phyloP scores from a whole-genome alignment of 148 eudicot genomes.

The Simmondsia chinensis region DNA sequence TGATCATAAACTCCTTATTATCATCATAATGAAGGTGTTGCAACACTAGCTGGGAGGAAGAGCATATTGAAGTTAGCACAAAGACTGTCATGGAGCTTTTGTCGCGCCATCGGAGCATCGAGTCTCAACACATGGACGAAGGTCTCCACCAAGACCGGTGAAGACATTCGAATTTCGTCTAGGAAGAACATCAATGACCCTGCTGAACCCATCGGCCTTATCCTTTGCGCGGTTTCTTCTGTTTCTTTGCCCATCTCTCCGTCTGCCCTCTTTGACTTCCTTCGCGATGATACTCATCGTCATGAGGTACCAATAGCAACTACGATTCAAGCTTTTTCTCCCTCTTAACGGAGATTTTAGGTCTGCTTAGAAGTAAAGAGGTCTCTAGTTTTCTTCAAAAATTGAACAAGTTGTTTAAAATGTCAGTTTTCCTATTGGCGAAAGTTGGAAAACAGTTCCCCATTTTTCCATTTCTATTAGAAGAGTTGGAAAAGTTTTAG shows the following conservation, averaged over 20 bases:
- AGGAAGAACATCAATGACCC: slow-evolving; percentile 80
- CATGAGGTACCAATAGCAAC: no score
- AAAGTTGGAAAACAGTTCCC: no score
- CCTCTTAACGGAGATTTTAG: no score
- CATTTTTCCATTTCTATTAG: no score
- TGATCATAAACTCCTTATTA: neutral
- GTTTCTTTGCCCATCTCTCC: slow-evolving; percentile 88
- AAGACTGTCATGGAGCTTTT: slow-evolving; percentile 80
- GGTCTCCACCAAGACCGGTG: slow-evolving; percentile 68
- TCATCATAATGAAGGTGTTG: slow-evolving; percentile 41
- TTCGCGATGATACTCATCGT: slow-evolving; percentile 69
- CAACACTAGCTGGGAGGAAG: slow-evolving; percentile 90
- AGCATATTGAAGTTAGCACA: slow-evolving; percentile 86
- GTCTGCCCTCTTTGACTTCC: slow-evolving; percentile 53
- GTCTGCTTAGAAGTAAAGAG: no score
- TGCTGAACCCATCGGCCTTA: slow-evolving; percentile 82
- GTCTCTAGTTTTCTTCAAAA: neutral
- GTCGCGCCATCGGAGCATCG: slow-evolving; percentile 73
- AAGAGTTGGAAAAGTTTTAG: no score
- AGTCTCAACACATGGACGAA: slow-evolving; percentile 79
- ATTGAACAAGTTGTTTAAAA: no score
- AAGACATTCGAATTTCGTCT: slow-evolving; percentile 71
- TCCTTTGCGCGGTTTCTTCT: slow-evolving; percentile 68
- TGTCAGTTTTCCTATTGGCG: no score
- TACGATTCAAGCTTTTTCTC: no score